Evolutionary conservation across 2,329 filamentous ascomycete genomes (phyloP).

Genomic region (Tympanopsis confertula): DNA sequence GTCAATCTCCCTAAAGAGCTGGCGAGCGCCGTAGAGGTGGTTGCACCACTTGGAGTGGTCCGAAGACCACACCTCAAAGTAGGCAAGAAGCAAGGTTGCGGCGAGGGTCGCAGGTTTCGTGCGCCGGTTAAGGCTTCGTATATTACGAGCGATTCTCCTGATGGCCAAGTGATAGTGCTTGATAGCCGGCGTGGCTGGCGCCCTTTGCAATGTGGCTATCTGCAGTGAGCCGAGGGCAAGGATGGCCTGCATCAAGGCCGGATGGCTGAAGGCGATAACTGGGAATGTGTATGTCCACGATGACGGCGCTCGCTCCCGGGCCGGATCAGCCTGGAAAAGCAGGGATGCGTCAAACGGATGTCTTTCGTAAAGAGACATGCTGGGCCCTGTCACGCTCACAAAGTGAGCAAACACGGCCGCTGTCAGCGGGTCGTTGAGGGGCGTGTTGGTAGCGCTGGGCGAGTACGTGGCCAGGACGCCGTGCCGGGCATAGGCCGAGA

Average conservation of each 20-base stretch:
- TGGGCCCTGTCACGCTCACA: conserved; percentile 75
- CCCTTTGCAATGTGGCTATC: conserved; percentile 69
- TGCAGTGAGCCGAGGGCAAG: conserved; percentile 78
- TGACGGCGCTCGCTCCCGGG: conserved; percentile 52
- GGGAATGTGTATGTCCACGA: conserved; percentile 72
- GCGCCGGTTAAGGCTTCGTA: conserved; percentile 57
- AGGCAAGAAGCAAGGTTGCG: conserved; percentile 73
- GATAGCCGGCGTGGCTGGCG: conserved; percentile 66
- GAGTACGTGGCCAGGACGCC: conserved; percentile 52
- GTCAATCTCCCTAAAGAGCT: conserved; percentile 73
- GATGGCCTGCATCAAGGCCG: conserved; percentile 82
- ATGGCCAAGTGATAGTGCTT: conserved; percentile 87
- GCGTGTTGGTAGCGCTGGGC: conserved; percentile 54
- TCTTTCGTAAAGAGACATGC: conserved; percentile 77
- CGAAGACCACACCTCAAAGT: conserved; percentile 88
- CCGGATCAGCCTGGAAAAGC: conserved; percentile 47
- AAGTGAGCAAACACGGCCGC: conserved; percentile 84
- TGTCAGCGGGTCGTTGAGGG: conserved; percentile 69
- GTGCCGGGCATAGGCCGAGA: conserved; percentile 33
- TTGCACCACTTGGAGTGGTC: conserved; percentile 95
- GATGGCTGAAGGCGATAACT: conserved; percentile 69
- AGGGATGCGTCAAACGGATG: conserved; percentile 63
- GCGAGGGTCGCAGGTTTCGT: conserved; percentile 75
- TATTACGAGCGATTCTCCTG: conserved; percentile 64
- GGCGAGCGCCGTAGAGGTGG: conserved; percentile 73